Evolutionary conservation across 306 rosid genomes (phyloP).

Genomic region (Fragaria vesca): DNA sequence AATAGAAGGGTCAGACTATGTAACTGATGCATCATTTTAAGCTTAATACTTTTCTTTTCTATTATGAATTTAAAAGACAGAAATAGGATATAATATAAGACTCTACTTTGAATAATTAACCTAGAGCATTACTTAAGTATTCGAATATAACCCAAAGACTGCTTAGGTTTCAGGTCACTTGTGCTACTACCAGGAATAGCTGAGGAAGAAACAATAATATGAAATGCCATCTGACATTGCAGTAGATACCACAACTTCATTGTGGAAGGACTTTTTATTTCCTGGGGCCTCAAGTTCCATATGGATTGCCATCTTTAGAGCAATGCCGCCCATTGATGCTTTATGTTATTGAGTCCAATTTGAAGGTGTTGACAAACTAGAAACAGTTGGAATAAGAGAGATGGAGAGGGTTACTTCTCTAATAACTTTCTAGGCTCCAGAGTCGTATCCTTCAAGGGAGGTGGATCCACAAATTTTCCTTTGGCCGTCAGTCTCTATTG

Average conservation of each 20-base stretch:
- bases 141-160: neutral
- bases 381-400: conserved; percentile 5
- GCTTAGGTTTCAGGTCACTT: neutral
- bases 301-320: neutral
- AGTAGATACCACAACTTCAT: neutral
- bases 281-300: neutral
- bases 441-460: conserved; percentile 4
- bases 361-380: neutral
- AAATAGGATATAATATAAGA: neutral
- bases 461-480: neutral
- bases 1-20: neutral
- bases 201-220: neutral
- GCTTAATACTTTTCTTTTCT: neutral
- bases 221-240: neutral
- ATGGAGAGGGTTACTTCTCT: neutral
- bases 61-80: neutral
- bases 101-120: neutral
- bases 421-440: conserved; percentile 1
- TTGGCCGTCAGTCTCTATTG: neutral
- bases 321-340: neutral
- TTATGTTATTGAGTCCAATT: neutral
- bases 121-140: neutral
- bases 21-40: neutral
- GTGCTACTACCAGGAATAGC: neutral
- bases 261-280: neutral